Evolutionary conservation across 2,329 filamentous ascomycete genomes (phyloP), one percentile per base, ranked within the genome.

Genomic region (Teratosphaeriaceae sp.): DNA sequence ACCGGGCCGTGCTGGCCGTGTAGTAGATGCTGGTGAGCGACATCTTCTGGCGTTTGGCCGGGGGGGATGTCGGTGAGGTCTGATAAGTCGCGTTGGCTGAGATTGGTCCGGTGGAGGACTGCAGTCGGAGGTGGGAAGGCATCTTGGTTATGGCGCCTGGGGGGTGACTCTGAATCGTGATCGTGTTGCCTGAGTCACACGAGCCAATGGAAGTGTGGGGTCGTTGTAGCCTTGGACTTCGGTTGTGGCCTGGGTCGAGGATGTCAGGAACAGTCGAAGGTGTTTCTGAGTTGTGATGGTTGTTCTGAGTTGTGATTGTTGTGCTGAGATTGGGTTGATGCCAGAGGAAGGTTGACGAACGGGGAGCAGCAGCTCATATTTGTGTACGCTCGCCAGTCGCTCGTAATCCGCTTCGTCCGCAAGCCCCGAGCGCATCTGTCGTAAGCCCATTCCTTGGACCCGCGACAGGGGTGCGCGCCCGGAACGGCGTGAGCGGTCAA

Each of bases 11-110:
- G 76, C 95, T 89, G 65, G 92, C 92, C 60, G 97, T 84, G 74
- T 88, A 95, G 84, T 97, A 98, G 49, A 90, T 97, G 72, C 96
- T 88, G 21, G 90, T 94, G 73, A 97, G 84, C 66, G 85, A 94
- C 92, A 97, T 97, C 72, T 84, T 89, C 70, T 88, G 85, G 72
- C 84, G 72, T 66, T 72, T 72, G 50, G 66, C 63, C 44, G 69
- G 65, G 48, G 66, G 66, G 22, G 57, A 53, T 23, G 53, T 62
- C 54, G 60, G 67, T 48, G 57, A 66, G 63, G 64, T 64, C 54
- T 65, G 64, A 59, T 67, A 65, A 42, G 64, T 64, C 33, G 65
- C 67, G 60, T 69, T 62, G 42, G 66, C 66, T 33, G 61, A 60
- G 53, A 71, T 56, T 42, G 69, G 68, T 51, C 68, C 68, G 51